Evolutionary conservation across 2,329 filamentous ascomycete species (phyloP).

Genomic region (Colletotrichum karsti): DNA sequence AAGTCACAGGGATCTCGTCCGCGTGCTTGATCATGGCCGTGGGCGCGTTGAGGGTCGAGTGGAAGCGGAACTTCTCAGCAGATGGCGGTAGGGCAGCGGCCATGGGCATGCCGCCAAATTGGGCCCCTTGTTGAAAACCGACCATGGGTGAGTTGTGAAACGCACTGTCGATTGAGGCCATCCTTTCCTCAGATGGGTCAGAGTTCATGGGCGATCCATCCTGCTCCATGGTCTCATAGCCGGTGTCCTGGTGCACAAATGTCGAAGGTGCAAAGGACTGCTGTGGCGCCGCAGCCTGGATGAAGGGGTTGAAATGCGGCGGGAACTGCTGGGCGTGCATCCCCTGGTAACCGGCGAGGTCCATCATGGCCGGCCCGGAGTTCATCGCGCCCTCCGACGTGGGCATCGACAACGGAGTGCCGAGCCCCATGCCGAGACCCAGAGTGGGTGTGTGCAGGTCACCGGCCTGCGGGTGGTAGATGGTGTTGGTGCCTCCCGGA

Average conservation of each 20-base stretch:
- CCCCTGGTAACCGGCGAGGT: constrained; percentile 71
- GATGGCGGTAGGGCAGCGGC: constrained; percentile 57
- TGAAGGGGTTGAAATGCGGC: constrained; percentile 76
- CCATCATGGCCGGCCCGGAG: constrained; percentile 64
- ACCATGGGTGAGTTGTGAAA: constrained; percentile 70
- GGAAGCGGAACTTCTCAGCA: constrained; percentile 84
- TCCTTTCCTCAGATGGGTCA: constrained; percentile 57
- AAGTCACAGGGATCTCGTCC: constrained; percentile 95
- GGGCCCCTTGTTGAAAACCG: constrained; percentile 64
- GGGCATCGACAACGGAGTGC: constrained; percentile 83
- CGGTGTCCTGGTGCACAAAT: constrained; percentile 83
- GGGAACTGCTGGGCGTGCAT: constrained; percentile 68
- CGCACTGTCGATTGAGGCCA: constrained; percentile 66
- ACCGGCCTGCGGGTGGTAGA: constrained; percentile 85
- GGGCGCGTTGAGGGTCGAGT: constrained; percentile 89
- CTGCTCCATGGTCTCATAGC: constrained; percentile 82
- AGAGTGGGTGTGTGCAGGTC: constrained; percentile 87
- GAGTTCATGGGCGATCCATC: constrained; percentile 75
- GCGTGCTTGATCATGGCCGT: constrained; percentile 94
- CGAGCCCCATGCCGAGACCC: constrained; percentile 77
- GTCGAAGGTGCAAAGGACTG: constrained; percentile 77
- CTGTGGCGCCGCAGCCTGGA: constrained; percentile 65
- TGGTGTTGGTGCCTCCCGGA: constrained; percentile 79
- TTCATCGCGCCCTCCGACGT: constrained; percentile 73
- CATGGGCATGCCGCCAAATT: constrained; percentile 55